Conservation (phyloP, 805 yeast genomes). For the Blastobotrys americana region DNA sequence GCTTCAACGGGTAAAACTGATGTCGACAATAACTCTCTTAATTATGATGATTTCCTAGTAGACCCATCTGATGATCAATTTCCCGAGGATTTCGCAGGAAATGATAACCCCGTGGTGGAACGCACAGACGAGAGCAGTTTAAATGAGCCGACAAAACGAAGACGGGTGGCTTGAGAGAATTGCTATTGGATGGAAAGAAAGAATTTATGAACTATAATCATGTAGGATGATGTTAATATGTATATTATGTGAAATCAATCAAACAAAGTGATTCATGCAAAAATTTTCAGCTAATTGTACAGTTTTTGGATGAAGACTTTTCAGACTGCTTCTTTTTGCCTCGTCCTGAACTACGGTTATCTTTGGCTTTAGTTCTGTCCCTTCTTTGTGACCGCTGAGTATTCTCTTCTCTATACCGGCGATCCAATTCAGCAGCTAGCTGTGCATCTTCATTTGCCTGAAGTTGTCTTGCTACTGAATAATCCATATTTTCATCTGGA, state of each 20-base stretch:
- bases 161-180: background rate
- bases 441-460: slow-evolving; percentile 27
- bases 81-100: background rate
- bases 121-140: background rate
- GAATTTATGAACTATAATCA: background rate
- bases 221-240: background rate
- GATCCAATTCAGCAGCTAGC: slow-evolving; percentile 17
- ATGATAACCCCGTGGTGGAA: background rate
- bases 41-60: slow-evolving; percentile 25
- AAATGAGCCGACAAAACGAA: background rate
- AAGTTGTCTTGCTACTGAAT: slow-evolving; percentile 27
- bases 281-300: no score
- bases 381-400: background rate
- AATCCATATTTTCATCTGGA: slow-evolving; percentile 21
- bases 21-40: slow-evolving; percentile 11
- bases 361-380: no score
- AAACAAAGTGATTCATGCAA: no score
- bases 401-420: background rate
- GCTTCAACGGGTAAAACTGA: slow-evolving; percentile 2
- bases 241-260: background rate
- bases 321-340: no score
- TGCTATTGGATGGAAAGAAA: no score
- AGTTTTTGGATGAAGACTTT: no score
- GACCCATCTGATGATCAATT: slow-evolving; percentile 11
- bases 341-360: no score